Evolutionary conservation across 1,284 basidiomycete genomes (phyloP).

Genomic region (Papiliotrema terrestris): DNA sequence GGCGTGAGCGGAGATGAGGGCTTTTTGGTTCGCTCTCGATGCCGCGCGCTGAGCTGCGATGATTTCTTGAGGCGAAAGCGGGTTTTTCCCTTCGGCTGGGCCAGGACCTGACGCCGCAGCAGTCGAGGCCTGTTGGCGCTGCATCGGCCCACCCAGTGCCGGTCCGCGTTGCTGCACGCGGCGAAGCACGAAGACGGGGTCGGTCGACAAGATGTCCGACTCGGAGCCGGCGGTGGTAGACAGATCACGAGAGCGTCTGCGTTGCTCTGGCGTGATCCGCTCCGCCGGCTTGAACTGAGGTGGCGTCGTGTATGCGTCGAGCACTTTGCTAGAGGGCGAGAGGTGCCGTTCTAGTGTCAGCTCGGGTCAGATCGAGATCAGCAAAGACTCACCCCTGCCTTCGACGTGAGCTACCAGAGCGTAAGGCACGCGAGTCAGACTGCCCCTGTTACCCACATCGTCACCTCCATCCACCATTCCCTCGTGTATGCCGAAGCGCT

Average conservation of each 20-base stretch:
- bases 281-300: slow-evolving; percentile 66
- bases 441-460: slow-evolving; percentile 89
- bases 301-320: slow-evolving; percentile 77
- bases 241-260: slow-evolving; percentile 85
- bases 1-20: slow-evolving; percentile 74
- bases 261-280: slow-evolving; percentile 60
- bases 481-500: slow-evolving; percentile 87
- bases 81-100: slow-evolving; percentile 16
- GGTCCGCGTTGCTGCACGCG: slow-evolving; percentile 56
- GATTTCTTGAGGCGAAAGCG: slow-evolving; percentile 72
- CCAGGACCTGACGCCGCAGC: slow-evolving; percentile 4
- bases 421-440: slow-evolving; percentile 74
- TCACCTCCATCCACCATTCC: slow-evolving; percentile 97
- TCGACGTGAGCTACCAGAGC: slow-evolving; percentile 59
- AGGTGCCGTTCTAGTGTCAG: slow-evolving; percentile 64
- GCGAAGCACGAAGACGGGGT: slow-evolving; percentile 84
- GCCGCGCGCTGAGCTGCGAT: slow-evolving; percentile 88
- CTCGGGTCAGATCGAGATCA: background rate
- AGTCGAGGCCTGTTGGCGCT: slow-evolving; percentile 14
- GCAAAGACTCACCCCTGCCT: slow-evolving; percentile 59
- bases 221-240: slow-evolving; percentile 63
- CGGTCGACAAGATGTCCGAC: slow-evolving; percentile 73
- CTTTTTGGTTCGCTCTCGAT: slow-evolving; percentile 76
- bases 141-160: slow-evolving; percentile 69
- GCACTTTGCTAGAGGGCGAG: slow-evolving; percentile 68